Conservation (phyloP, 768 basidiomycete species). For the Coprinopsis cinerea region DNA sequence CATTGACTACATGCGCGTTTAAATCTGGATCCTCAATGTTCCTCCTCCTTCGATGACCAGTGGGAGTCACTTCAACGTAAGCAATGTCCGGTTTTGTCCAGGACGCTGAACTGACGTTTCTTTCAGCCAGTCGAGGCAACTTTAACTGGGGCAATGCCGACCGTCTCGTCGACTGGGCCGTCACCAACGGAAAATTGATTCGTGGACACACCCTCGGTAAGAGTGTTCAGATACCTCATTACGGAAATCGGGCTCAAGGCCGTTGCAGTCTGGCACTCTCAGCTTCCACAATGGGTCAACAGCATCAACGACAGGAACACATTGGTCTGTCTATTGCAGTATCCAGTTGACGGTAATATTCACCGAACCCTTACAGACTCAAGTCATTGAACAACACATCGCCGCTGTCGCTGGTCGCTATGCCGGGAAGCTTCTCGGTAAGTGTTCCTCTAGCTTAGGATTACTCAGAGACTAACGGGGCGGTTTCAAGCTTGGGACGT, state of each 20-base stretch:
- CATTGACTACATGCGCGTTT: neutral
- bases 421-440: slow-evolving; percentile 27
- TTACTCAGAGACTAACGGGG: neutral
- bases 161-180: slow-evolving; percentile 34
- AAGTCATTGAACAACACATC: slow-evolving; percentile 35
- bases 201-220: slow-evolving; percentile 35
- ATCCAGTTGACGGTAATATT: too few relatives aligned
- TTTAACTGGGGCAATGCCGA: slow-evolving; percentile 32
- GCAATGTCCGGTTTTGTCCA: neutral
- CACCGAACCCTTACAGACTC: slow-evolving; percentile 20
- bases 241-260: neutral
- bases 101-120: slow-evolving; percentile 1
- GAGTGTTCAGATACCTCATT: neutral
- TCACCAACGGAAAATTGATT: slow-evolving; percentile 32
- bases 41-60: slow-evolving; percentile 15
- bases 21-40: neutral
- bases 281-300: slow-evolving; percentile 34
- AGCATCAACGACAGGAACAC: slow-evolving; percentile 25
- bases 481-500: slow-evolving; percentile 26
- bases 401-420: slow-evolving; percentile 33
- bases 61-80: slow-evolving; percentile 36
- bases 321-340: slow-evolving; percentile 18
- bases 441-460: neutral
- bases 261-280: slow-evolving; percentile 26
- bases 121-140: slow-evolving; percentile 18